Evolutionary conservation across 495 filamentous ascomycete genomes (phyloP), one percentile per base, ranked within the genome.

Genomic region (Trichoderma virens): DNA sequence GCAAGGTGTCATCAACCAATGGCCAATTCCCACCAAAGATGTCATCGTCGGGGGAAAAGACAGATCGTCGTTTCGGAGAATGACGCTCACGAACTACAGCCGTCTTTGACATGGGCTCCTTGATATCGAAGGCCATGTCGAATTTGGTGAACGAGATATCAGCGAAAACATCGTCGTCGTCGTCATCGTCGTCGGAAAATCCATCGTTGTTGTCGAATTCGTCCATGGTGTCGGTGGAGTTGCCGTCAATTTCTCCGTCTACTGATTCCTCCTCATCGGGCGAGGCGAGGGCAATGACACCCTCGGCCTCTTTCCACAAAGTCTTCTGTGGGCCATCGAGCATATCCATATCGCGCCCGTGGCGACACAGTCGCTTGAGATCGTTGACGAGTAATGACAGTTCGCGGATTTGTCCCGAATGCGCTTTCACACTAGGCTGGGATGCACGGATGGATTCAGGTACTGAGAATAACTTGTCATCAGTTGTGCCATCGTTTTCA

Each of bases 381-480:
- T 81, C 79, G 59, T 82, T 82, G 59, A 96, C 91, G 13, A 96
- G 75, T 25, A 93, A 72, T 11, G 90, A 93, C 60, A 96, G 76
- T 73, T 96, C 91, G 47, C 91, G 85, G 20, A 96, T 91, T 65
- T 93, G 90, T 27, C 90, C 91, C 39, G 91, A 90, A 71, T 96
- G 90, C 18, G 90, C 91, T 68, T 87, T 88, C 28, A 96, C 86
- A 66, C 86, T 93, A 16, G 89, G 90, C 76, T 95, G 91, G 13
- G 87, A 86, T 60, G 91, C 91, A 67, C 92, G 82, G 65, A 96
- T 96, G 30, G 90, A 89, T 56, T 84, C 81, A 2, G 91, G 91
- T 59, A 96, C 89, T 2, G 82, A 81, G 64, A 82, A 80, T 20
- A 70, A 73, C 5, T 77, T 77, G 38, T 77, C 76, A 30, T 77